A percentile compares a stretch with the other conserved stretches of the same genome.
Conservation (phyloP, 2,329 filamentous ascomycete genomes). For the Phialophora tarda region DNA sequence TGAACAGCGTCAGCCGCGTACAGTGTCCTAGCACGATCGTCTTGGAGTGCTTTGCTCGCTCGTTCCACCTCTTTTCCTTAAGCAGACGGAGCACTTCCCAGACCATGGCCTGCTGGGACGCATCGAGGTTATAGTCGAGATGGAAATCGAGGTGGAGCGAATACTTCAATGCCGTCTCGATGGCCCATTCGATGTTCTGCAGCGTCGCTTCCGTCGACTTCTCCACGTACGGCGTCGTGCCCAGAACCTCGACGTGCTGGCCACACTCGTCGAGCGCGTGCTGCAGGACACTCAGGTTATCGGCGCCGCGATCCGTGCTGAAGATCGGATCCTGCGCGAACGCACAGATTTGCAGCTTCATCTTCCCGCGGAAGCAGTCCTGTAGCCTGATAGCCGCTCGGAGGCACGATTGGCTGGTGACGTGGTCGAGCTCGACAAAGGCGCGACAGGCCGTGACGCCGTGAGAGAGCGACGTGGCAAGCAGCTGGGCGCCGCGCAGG, state of each 20-base stretch:
- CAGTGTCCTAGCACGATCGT: slow-evolving; percentile 71
- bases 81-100: slow-evolving; percentile 62
- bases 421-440: slow-evolving; percentile 73
- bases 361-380: slow-evolving; percentile 57
- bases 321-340: slow-evolving; percentile 75
- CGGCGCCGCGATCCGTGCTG: slow-evolving; percentile 58
- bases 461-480: slow-evolving; percentile 67
- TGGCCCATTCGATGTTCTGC: slow-evolving; percentile 68
- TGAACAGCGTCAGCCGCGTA: slow-evolving; percentile 67
- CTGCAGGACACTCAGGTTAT: slow-evolving; percentile 59
- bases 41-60: slow-evolving; percentile 46
- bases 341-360: slow-evolving; percentile 69
- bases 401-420: slow-evolving; percentile 64
- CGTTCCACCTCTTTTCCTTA: slow-evolving; percentile 57
- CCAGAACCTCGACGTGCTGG: slow-evolving; percentile 62
- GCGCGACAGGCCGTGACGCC: slow-evolving; percentile 73
- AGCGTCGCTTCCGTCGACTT: slow-evolving; percentile 53
- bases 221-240: slow-evolving; percentile 75
- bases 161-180: slow-evolving; percentile 58
- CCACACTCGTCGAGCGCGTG: slow-evolving; percentile 49
- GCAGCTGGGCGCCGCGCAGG: slow-evolving; percentile 66
- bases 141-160: slow-evolving; percentile 71
- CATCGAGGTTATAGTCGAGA: slow-evolving; percentile 71
- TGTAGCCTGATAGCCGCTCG: slow-evolving; percentile 64
- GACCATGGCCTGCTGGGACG: slow-evolving; percentile 56